Base-by-base conservation (phyloP, 1,139 yeast genomes). In the Candida smagusa region DNA sequence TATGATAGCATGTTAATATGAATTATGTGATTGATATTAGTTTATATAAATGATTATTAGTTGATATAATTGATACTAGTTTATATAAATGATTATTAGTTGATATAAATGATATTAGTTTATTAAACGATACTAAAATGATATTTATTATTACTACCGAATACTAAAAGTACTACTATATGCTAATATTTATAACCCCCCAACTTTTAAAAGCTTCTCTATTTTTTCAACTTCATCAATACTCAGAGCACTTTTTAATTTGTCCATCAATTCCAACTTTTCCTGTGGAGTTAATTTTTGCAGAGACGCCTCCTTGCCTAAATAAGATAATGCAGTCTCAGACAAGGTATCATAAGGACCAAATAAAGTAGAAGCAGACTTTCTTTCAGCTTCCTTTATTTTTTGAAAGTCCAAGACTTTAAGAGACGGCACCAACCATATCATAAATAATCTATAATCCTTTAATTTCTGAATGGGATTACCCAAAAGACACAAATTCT, bases 211-310 rank as follows among this genome's bases (percentile, higher is more conserved):
- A 2, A 73, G 66, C 25, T 65, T 63, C 55, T 87, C 95, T 22
- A 89, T 75, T 36, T 78, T 63, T 45, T 83, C 87, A 9, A 89
- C 83, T 47, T 89, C 96, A 9, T 74, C 84, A 43, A 89, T 57
- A 37, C 82, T 79, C 4, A 78, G 70, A 1, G 96, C 95, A 26
- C 61, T 63, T 38, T 72, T 72, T 39, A 89, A 63, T 42, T 78
- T 73, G 34, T 65, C 57, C 46, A 81, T 68, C 35, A 89, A 59
- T 37, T 62, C 61, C 11, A 59, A 59, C 43, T 71, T 74, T 37
- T 83, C 88, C 9, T 72, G 78, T 1, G 67, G 72, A 1, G 81
- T 67, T 47, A 86, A 63, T 42, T 71, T 74, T 26, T 26, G 23
- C n/a, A 8, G 12, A 6, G 16, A 8, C 26, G 11, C 34, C 29